phyloP scores from a whole-genome alignment of 495 filamentous ascomycete genomes.

The Aspergillus kassunensis region DNA sequence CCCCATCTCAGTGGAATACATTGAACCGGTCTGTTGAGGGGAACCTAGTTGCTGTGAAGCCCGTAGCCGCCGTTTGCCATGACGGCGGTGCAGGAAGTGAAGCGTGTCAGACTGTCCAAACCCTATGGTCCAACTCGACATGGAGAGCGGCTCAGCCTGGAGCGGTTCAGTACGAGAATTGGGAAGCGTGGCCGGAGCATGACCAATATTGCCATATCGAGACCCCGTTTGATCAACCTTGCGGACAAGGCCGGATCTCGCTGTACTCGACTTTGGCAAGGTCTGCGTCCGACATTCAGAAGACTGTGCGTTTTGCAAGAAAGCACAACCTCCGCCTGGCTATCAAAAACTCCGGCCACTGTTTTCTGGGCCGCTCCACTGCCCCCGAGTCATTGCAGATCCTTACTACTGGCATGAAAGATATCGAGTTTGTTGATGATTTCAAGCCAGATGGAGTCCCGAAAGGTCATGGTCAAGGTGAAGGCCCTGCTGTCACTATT shows the following conservation, averaged over 20 bases:
- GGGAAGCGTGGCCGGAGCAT: conserved; percentile 54
- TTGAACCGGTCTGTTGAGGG: conserved; percentile 37
- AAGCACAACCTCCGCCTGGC: conserved; percentile 29
- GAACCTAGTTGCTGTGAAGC: conserved; percentile 35
- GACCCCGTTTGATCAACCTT: conserved; percentile 31
- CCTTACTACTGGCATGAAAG: conserved; percentile 52
- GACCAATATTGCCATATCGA: conserved; percentile 50
- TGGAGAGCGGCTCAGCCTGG: conserved; percentile 29
- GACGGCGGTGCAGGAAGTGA: conserved; percentile 21
- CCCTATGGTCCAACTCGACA: conserved; percentile 22
- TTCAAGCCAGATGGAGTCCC: conserved; percentile 23
- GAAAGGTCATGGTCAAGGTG: not conserved
- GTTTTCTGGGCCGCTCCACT: conserved; percentile 49
- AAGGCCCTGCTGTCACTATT: conserved; percentile 47
- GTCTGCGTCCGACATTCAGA: conserved; percentile 34
- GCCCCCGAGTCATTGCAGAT: conserved; percentile 48
- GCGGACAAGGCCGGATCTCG: conserved; percentile 30
- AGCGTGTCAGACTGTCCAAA: conserved; percentile 23
- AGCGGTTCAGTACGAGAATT: conserved; percentile 40
- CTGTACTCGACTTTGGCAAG: conserved; percentile 37
- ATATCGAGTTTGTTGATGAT: conserved; percentile 26
- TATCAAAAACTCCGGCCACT: conserved; percentile 57
- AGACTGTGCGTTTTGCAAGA: conserved; percentile 23
- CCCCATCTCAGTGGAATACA: conserved; percentile 28
- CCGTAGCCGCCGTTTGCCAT: conserved; percentile 41